Conservation (phyloP, 1,284 basidiomycete genomes). For the Meripilus lineatus region DNA sequence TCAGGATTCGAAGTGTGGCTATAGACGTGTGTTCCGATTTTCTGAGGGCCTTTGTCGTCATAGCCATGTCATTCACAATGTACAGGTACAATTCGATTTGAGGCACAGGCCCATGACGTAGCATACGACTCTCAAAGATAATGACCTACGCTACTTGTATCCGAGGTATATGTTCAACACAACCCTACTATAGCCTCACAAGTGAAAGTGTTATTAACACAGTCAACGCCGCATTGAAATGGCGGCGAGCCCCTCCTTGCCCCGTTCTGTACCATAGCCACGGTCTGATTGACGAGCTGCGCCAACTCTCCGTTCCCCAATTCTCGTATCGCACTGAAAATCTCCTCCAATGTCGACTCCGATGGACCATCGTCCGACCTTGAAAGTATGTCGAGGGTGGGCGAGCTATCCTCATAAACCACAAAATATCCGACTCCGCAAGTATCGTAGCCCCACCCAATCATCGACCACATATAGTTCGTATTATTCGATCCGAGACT, state of each 20-base stretch:
- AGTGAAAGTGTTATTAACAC: constrained; percentile 3
- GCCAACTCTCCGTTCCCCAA: constrained; percentile 3
- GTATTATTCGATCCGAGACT: neutral
- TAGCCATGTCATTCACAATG: too few species aligned
- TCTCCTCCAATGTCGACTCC: neutral
- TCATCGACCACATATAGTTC: neutral
- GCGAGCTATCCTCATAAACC: constrained; percentile 1
- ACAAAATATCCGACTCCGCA: constrained; percentile 4
- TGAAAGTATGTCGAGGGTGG: constrained; percentile 3
- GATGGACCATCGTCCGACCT: constrained; percentile 3
- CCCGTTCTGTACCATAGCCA: constrained; percentile 2
- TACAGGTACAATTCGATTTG: too few species aligned
- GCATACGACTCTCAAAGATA: too few species aligned
- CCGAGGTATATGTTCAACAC: too few species aligned
- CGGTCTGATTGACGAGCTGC: neutral
- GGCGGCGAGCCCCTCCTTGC: neutral
- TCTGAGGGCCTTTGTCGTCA: too few species aligned
- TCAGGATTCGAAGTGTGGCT: too few species aligned
- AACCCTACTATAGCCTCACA: too few species aligned
- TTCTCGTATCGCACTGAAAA: neutral
- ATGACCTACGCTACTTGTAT: too few species aligned
- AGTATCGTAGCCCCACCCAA: constrained; percentile 5
- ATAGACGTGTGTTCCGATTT: too few species aligned
- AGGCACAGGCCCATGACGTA: too few species aligned
- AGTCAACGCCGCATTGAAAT: constrained; percentile 1